Percentiles rank a stretch among this genome's conserved stretches.
phyloP scores from a whole-genome alignment of 306 rosid genomes.

The Mimosa pudica region DNA sequence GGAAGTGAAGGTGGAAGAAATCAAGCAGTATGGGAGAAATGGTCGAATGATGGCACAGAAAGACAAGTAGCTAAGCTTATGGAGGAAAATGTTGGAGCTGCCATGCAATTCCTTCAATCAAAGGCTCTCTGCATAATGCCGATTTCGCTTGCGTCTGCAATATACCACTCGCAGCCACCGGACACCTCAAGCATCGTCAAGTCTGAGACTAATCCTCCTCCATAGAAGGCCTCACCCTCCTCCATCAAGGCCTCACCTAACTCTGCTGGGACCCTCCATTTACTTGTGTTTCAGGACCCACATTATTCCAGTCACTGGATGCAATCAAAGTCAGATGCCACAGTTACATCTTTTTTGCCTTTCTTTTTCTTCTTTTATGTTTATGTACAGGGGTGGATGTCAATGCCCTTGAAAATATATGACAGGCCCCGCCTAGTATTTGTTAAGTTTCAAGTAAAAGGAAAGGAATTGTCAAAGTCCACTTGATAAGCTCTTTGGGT shows the following conservation, averaged over 20 bases:
- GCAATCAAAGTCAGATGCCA: slow-evolving; percentile 96
- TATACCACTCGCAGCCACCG: slow-evolving; percentile 83
- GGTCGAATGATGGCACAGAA: slow-evolving; percentile 92
- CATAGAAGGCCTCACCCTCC: slow-evolving; percentile 50
- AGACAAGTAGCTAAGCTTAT: slow-evolving; percentile 86
- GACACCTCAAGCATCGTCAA: slow-evolving; percentile 73
- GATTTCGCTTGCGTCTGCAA: slow-evolving; percentile 86
- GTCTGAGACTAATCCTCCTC: slow-evolving; percentile 81
- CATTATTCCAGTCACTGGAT: slow-evolving; percentile 52
- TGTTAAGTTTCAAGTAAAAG: slow-evolving; percentile 62
- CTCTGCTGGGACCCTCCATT: slow-evolving; percentile 51
- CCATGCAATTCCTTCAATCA: slow-evolving; percentile 95
- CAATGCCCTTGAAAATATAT: slow-evolving; percentile 56
- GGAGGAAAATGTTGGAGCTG: slow-evolving; percentile 95
- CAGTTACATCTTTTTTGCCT: slow-evolving; percentile 50
- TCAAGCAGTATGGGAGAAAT: slow-evolving; percentile 93
- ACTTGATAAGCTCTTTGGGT: slow-evolving; percentile 58
- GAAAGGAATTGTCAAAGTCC: slow-evolving; percentile 68
- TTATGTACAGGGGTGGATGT: slow-evolving; percentile 59
- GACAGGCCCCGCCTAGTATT: slow-evolving; percentile 54
- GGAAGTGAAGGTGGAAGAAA: slow-evolving; percentile 81
- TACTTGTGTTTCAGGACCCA: slow-evolving; percentile 47
- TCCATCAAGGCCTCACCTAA: slow-evolving; percentile 40
- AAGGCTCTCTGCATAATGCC: slow-evolving; percentile 98
- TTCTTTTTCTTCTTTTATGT: slow-evolving; percentile 56